A percentile compares a stretch with the other conserved stretches of the same genome.
These are phyloP conservation scores for Pythium phragmitis DNA, from an alignment of 352 stramenopile genomes.

Conservation along the genomic window DNA sequence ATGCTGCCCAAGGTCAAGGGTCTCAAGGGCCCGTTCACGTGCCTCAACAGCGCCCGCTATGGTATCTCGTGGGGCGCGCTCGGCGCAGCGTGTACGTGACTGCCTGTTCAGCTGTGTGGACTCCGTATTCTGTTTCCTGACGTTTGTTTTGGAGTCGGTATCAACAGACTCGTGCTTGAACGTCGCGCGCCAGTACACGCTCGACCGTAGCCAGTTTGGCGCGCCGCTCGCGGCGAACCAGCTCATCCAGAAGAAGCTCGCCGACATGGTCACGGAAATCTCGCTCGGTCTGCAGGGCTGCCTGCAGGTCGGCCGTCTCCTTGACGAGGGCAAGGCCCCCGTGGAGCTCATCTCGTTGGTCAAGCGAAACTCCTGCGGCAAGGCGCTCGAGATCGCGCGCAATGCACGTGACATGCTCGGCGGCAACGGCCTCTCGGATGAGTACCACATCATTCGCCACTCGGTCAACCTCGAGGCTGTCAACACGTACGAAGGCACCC, in stretches of 20 bases:
- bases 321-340: conserved; percentile 76
- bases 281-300: conserved; percentile 91
- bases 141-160: background rate
- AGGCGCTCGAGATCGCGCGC: conserved; percentile 93
- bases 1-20: conserved; percentile 91
- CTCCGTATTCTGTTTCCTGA: background rate
- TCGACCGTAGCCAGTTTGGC: conserved; percentile 96
- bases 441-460: conserved; percentile 99
- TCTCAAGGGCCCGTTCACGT: conserved; percentile 96
- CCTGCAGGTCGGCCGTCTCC: conserved; percentile 89
- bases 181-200: conserved; percentile 92
- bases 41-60: conserved; percentile 97
- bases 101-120: background rate
- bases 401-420: conserved; percentile 96
- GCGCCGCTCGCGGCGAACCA: conserved; percentile 97
- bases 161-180: conserved; percentile 90
- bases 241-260: conserved; percentile 98
- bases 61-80: conserved; percentile 97
- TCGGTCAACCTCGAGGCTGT: conserved; percentile 98
- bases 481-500: conserved; percentile 99
- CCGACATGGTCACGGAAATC: conserved; percentile 97
- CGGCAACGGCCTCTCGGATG: conserved; percentile 97
- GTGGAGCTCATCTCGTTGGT: conserved; percentile 95
- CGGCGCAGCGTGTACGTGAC: conserved; percentile 86
- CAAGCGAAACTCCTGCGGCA: conserved; percentile 96